Base-by-base conservation (phyloP, 192 early-diverging fungal species). In the Coemansia sp. region DNA sequence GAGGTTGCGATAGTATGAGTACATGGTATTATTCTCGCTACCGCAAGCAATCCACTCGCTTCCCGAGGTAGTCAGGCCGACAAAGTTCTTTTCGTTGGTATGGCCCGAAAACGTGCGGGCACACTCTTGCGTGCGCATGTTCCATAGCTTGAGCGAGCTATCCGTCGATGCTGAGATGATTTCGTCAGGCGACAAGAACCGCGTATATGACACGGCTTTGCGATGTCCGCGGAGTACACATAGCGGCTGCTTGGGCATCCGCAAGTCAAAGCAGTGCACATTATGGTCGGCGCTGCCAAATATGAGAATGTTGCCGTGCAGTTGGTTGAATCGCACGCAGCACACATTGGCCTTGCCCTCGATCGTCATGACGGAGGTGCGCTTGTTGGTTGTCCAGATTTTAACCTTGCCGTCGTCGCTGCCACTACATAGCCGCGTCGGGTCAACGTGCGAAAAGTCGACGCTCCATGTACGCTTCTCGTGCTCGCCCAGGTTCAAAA, bases 41-140 rank as follows among this genome's bases (percentile, higher is more conserved):
- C 96, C 96, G 69, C 94, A 95, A 0, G 92, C 82, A 65, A 98
- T 92, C 86, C 92, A 94, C 51, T 96, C 92, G 13, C 83, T 83
- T 9, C 61, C 72, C 55, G 89, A 89, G 6, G 89, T 84, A 24
- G 88, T 90, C 62, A 98, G 81, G 2, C 96, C 96, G 5, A 97
- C 96, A 93, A 98, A 98, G 82, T 97, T 97, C 82, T 93, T 94
- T 67, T 95, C 94, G 66, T 98, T 98, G 9, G 79, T 50, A 70
- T 98, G 96, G 6, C 96, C 96, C 7, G 83, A 75, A 74, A 85
- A 98, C 14, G 91, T 90, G 26, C 93, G 79, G 5, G 84, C 70
- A 56, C 88, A 93, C 63, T 68, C 70, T 65, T 81, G 79, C 20
- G 76, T 65, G 51, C 74, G 62, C 28, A 90, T 72, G 57, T 86